Base-by-base conservation (phyloP, 2,329 filamentous ascomycete genomes). In the Fusarium penzigii region DNA sequence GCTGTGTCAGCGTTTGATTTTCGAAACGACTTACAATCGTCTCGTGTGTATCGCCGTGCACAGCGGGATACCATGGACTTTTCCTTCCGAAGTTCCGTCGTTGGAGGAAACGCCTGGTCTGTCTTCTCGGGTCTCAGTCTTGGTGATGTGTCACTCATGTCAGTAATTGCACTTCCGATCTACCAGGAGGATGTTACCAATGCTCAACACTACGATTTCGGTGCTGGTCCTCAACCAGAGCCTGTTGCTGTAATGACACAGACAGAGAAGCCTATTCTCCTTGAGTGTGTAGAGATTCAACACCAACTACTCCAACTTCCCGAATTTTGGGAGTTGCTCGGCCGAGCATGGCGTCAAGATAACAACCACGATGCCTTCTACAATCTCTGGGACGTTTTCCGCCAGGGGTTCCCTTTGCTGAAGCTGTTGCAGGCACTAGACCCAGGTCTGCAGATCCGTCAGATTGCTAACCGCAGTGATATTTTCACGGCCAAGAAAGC, bases 141-240 rank as follows among this genome's bases (percentile, higher is more conserved):
- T 4, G 29, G 49, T 34, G 32, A 50, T 13, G 17, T 56, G 3
- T 53, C 46, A 14, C 16, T 44, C 1, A 44, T 56, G 2, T 56
- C 53, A 2, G 39, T 53, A 11, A 14, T 56, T 2, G 46, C 49
- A n/a, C 17, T 55, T 1, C 53, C 53, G 7, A n/a, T 55, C 1
- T 55, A 55, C 29, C 39, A 29, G 5, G 49, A 49, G 14, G 53
- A 55, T 10, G 17, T 55, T 12, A 42, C 17, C 7, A 55, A 52
- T 20, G 32, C 53, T 2, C 46, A 49, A 6, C 41, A 49, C 44
- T 52, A 55, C 44, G 34, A 49, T 25, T 55, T 55, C 44, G 49
- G 49, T 13, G n/a, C 25, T 2, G 49, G 32, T 3, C 2, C 34
- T 11, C 44, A 51, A 11, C 20, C 42, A 16, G 14, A 34, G 11